A percentile compares a stretch with the other conserved stretches of the same genome.
Evolutionary conservation across 805 yeast species (phyloP).

Genomic region (Cyberlindnera maclurae): DNA sequence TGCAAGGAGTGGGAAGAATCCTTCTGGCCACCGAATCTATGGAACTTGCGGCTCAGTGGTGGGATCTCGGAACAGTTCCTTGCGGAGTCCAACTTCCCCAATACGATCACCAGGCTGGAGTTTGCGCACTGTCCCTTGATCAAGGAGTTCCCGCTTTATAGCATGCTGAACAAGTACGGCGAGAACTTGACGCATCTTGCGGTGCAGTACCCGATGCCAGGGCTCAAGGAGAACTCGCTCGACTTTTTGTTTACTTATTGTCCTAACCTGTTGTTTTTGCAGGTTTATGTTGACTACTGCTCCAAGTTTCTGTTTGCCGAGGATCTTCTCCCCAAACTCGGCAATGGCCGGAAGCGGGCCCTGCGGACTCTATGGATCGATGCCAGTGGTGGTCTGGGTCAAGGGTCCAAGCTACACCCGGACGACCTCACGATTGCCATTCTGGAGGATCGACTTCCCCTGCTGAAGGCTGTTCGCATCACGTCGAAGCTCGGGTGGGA

Average conservation of each 20-base stretch:
- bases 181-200: constrained; percentile 52
- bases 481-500: constrained; percentile 87
- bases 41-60: constrained; percentile 75
- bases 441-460: constrained; percentile 68
- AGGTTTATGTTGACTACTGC: constrained; percentile 74
- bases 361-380: constrained; percentile 61
- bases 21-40: constrained; percentile 76
- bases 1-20: constrained; percentile 49
- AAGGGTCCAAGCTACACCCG: constrained; percentile 76
- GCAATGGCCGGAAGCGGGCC: constrained; percentile 32
- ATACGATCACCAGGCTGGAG: constrained; percentile 60
- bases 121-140: constrained; percentile 85
- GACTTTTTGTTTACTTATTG: constrained; percentile 72
- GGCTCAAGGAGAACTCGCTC: constrained; percentile 57
- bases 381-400: constrained; percentile 83
- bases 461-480: constrained; percentile 53
- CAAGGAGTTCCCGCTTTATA: constrained; percentile 55
- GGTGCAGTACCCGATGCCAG: constrained; percentile 86
- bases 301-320: constrained; percentile 44
- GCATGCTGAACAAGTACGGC: constrained; percentile 59
- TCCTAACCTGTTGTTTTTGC: constrained; percentile 58
- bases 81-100: constrained; percentile 62
- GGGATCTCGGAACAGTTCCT: constrained; percentile 83
- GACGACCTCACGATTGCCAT: constrained; percentile 83
- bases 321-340: constrained; percentile 28